Conservation (phyloP, 495 filamentous ascomycete species). For the Aspergillus mulundensis region DNA sequence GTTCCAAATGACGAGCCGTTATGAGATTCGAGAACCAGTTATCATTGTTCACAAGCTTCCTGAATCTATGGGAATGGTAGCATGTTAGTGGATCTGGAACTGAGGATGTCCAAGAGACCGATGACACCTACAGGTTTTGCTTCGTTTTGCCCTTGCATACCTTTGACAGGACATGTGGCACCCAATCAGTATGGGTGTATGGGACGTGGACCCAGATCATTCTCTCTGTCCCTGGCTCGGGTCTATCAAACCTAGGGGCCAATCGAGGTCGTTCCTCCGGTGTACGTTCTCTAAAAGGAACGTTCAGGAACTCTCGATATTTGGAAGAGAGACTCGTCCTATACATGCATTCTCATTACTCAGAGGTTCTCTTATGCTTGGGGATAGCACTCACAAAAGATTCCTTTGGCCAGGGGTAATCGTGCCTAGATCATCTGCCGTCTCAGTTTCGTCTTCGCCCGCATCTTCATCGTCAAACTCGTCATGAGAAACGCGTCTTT, state of each 20-base stretch:
- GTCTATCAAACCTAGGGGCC: slow-evolving; percentile 35
- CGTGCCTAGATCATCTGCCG: neutral
- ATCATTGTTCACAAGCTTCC: slow-evolving; percentile 44
- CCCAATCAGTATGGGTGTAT: slow-evolving; percentile 64
- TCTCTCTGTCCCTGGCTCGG: slow-evolving; percentile 41
- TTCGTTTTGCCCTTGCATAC: slow-evolving; percentile 27
- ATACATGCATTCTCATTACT: neutral
- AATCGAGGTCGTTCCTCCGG: slow-evolving; percentile 27
- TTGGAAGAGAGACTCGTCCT: slow-evolving; percentile 15
- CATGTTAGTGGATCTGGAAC: neutral
- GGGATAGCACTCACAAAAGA: slow-evolving; percentile 8
- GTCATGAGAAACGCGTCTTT: slow-evolving; percentile 4
- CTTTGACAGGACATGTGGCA: slow-evolving; percentile 36
- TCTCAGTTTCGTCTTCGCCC: neutral
- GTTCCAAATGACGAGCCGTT: slow-evolving; percentile 43
- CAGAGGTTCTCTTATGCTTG: neutral
- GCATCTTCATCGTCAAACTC: neutral
- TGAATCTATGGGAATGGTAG: slow-evolving; percentile 32
- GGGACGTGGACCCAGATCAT: slow-evolving; percentile 66
- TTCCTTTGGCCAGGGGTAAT: slow-evolving; percentile 10
- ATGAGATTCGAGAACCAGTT: slow-evolving; percentile 46
- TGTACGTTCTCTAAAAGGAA: slow-evolving; percentile 27
- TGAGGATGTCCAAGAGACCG: neutral
- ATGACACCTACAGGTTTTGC: slow-evolving; percentile 23
- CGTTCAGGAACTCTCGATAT: slow-evolving; percentile 23